A percentile compares a stretch with the other conserved stretches of the same genome.
phyloP scores from a whole-genome alignment of 2,329 filamentous ascomycete species.

The Hymenoscyphus occultus region DNA sequence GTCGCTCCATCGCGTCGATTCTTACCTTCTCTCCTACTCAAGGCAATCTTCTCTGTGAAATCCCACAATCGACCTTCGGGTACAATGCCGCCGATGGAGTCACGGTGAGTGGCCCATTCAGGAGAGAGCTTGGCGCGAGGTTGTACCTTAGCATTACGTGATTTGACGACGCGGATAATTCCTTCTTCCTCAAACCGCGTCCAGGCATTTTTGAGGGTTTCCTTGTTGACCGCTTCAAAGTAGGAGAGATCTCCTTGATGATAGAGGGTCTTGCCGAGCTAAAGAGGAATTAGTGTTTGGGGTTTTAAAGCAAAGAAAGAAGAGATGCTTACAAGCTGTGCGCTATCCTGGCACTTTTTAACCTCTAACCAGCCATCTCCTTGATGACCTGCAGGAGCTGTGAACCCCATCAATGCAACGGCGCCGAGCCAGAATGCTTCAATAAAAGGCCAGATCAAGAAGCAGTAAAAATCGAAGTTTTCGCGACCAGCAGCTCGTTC shows the following conservation, averaged over 20 bases:
- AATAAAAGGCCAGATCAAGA: slow-evolving; percentile 97
- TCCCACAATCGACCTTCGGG: slow-evolving; percentile 81
- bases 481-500: slow-evolving; percentile 81
- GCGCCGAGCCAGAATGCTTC: slow-evolving; percentile 91
- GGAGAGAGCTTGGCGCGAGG: slow-evolving; percentile 66
- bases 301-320: not conserved
- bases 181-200: slow-evolving; percentile 85
- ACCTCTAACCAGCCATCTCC: slow-evolving; percentile 75
- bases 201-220: slow-evolving; percentile 93
- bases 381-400: slow-evolving; percentile 58
- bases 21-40: slow-evolving; percentile 84
- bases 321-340: slow-evolving; percentile 66
- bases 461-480: slow-evolving; percentile 98
- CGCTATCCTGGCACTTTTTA: slow-evolving; percentile 73
- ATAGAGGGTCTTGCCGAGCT: slow-evolving; percentile 94
- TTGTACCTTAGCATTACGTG: slow-evolving; percentile 59
- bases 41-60: slow-evolving; percentile 84
- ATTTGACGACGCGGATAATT: slow-evolving; percentile 72
- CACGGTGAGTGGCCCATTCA: slow-evolving; percentile 71
- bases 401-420: slow-evolving; percentile 81
- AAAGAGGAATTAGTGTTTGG: slow-evolving; percentile 28
- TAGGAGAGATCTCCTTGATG: slow-evolving; percentile 97
- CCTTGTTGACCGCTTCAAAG: slow-evolving; percentile 98
- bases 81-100: slow-evolving; percentile 59
- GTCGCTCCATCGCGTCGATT: slow-evolving; percentile 91